A percentile compares a stretch with the other conserved stretches of the same genome.
phyloP scores from a whole-genome alignment of 2,329 filamentous ascomycete genomes.

The Ophiostoma himal-ulmi region DNA sequence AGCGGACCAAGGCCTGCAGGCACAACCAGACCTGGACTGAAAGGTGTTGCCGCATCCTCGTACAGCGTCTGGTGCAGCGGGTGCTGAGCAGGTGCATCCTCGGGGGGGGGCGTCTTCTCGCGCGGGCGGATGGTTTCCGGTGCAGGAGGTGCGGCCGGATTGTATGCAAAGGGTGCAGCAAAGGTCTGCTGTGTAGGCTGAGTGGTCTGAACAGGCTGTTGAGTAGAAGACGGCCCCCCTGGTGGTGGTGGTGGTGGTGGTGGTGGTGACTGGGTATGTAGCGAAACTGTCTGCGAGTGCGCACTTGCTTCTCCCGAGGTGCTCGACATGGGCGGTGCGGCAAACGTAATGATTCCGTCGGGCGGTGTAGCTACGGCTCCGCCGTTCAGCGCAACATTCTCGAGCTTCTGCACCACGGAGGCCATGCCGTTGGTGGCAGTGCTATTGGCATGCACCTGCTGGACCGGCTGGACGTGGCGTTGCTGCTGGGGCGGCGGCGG shows the following conservation, averaged over 20 bases:
- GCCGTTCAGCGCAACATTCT: slow-evolving; percentile 58
- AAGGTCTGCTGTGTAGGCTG: slow-evolving; percentile 31
- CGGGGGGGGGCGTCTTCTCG: slow-evolving; percentile 74
- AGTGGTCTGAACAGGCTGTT: slow-evolving; percentile 19
- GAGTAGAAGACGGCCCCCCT: neutral
- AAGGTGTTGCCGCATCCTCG: slow-evolving; percentile 49
- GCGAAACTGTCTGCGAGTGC: neutral
- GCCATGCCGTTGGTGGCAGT: slow-evolving; percentile 47
- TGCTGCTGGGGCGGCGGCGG: slow-evolving; percentile 28
- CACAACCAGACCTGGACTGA: slow-evolving; percentile 48
- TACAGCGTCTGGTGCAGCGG: slow-evolving; percentile 54
- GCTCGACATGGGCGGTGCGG: slow-evolving; percentile 35
- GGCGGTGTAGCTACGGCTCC: slow-evolving; percentile 34
- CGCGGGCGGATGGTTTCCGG: slow-evolving; percentile 66
- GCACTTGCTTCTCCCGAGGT: slow-evolving; percentile 12
- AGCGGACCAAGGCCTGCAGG: slow-evolving; percentile 41
- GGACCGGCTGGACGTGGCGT: slow-evolving; percentile 26
- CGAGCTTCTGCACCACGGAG: slow-evolving; percentile 66
- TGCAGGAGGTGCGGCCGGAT: slow-evolving; percentile 69
- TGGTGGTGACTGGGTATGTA: slow-evolving; percentile 10
- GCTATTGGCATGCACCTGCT: slow-evolving; percentile 14
- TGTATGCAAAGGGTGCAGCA: slow-evolving; percentile 66
- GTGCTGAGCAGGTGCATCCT: slow-evolving; percentile 54
- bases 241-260: slow-evolving; percentile 36
- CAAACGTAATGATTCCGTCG: slow-evolving; percentile 36